phyloP scores from a whole-genome alignment of 495 filamentous ascomycete species.

The Hypoxylon rickii region DNA sequence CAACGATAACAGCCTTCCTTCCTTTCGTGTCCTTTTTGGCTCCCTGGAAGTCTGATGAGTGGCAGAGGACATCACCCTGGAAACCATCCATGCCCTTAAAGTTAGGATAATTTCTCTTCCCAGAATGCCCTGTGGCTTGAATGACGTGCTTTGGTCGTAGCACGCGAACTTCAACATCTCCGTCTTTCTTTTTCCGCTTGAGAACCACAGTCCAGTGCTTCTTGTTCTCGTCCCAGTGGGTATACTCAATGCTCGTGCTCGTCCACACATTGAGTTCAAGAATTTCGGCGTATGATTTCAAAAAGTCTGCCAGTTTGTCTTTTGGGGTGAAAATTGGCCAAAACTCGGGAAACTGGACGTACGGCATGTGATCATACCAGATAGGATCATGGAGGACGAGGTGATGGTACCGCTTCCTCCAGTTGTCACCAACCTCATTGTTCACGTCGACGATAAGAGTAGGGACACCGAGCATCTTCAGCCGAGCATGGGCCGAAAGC shows the following conservation, averaged over 20 bases:
- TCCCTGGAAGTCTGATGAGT: slow-evolving; percentile 71
- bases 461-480: slow-evolving; percentile 71
- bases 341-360: slow-evolving; percentile 66
- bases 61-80: slow-evolving; percentile 63
- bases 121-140: slow-evolving; percentile 74
- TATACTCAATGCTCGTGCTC: slow-evolving; percentile 53
- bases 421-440: slow-evolving; percentile 72
- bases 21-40: slow-evolving; percentile 54
- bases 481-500: slow-evolving; percentile 67
- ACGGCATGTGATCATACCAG: slow-evolving; percentile 78
- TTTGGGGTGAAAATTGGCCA: slow-evolving; percentile 80
- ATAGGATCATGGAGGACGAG: slow-evolving; percentile 77
- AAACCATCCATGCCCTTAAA: slow-evolving; percentile 69
- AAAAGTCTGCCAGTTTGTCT: slow-evolving; percentile 80
- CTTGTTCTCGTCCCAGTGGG: slow-evolving; percentile 57
- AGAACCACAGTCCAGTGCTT: slow-evolving; percentile 67
- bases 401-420: slow-evolving; percentile 68
- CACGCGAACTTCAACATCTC: slow-evolving; percentile 56
- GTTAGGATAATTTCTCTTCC: slow-evolving; percentile 66
- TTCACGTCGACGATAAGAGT: slow-evolving; percentile 70
- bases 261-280: slow-evolving; percentile 84
- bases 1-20: slow-evolving; percentile 76
- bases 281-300: slow-evolving; percentile 71
- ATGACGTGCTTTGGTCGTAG: slow-evolving; percentile 70
- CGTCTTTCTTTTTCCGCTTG: slow-evolving; percentile 52